Conservation (phyloP, 2,329 filamentous ascomycete species). For the Penicillium crustosum region DNA sequence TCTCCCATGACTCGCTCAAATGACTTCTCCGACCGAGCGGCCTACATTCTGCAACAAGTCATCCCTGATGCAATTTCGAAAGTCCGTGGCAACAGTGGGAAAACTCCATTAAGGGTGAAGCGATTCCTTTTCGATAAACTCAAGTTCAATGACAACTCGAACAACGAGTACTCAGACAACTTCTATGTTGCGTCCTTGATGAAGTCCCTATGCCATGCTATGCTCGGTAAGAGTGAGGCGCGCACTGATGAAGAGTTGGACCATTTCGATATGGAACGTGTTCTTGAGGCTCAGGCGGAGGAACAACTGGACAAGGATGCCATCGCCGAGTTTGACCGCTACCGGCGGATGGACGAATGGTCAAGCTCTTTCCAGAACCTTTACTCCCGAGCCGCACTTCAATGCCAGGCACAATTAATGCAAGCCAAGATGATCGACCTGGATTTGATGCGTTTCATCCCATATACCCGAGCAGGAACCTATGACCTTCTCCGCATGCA, state of each 20-base stretch:
- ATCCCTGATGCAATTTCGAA: slow-evolving; percentile 79
- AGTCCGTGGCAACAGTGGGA: slow-evolving; percentile 72
- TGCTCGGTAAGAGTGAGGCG: slow-evolving; percentile 47
- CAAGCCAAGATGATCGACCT: slow-evolving; percentile 54
- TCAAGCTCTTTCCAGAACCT: slow-evolving; percentile 65
- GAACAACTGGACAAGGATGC: slow-evolving; percentile 58
- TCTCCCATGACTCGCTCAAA: slow-evolving; percentile 81
- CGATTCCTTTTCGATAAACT: slow-evolving; percentile 85
- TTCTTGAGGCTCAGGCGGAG: slow-evolving; percentile 51
- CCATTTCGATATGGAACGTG: slow-evolving; percentile 48
- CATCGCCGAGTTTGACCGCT: slow-evolving; percentile 62
- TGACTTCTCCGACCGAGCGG: slow-evolving; percentile 82
- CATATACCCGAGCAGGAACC: slow-evolving; percentile 61
- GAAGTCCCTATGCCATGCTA: slow-evolving; percentile 57
- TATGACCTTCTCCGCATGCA: slow-evolving; percentile 60
- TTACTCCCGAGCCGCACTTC: slow-evolving; percentile 60
- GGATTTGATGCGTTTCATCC: slow-evolving; percentile 58
- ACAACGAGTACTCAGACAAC: slow-evolving; percentile 83
- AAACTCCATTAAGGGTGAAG: slow-evolving; percentile 75
- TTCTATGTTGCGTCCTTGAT: slow-evolving; percentile 84
- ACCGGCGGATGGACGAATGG: slow-evolving; percentile 66
- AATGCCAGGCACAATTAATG: slow-evolving; percentile 59
- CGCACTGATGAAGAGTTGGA: slow-evolving; percentile 43
- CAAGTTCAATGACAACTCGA: slow-evolving; percentile 90
- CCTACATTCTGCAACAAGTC: slow-evolving; percentile 79